Evolutionary conservation across 2,329 filamentous ascomycete species (phyloP).

Genomic region (Apiospora sp.): DNA sequence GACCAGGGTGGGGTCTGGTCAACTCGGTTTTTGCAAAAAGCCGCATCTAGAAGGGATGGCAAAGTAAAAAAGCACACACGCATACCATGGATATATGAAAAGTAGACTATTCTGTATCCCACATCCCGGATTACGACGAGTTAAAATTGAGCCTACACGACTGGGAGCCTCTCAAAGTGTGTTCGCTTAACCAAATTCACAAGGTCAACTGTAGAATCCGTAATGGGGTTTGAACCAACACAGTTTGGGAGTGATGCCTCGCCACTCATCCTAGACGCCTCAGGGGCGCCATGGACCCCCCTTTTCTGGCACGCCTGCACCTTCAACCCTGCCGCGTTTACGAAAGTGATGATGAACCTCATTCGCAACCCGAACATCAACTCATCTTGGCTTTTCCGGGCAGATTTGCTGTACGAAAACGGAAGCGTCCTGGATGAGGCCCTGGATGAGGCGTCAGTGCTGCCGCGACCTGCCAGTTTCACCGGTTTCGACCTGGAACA

Average conservation of each 20-base stretch:
- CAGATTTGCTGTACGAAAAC: conserved; percentile 73
- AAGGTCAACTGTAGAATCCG: not conserved
- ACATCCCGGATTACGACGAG: not conserved
- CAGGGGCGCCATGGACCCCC: conserved; percentile 57
- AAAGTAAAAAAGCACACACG: not conserved
- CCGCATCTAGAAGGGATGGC: conserved; percentile 15
- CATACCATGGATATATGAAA: not conserved
- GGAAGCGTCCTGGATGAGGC: conserved; percentile 43
- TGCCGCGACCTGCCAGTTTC: conserved; percentile 54
- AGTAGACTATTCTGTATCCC: not conserved
- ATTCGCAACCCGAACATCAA: conserved; percentile 83
- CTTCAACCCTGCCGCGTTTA: conserved; percentile 71
- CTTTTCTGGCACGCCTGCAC: conserved; percentile 64
- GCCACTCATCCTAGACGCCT: conserved; percentile 46
- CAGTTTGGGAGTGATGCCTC: conserved; percentile 43
- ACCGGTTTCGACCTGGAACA: conserved; percentile 58
- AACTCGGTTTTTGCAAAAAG: conserved; percentile 15
- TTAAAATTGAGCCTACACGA: not conserved
- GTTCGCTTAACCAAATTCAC: not conserved
- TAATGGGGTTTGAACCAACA: conserved; percentile 47
- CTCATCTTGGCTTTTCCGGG: conserved; percentile 78
- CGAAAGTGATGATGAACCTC: conserved; percentile 74
- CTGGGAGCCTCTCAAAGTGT: not conserved
- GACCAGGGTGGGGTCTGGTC: conserved; percentile 14
- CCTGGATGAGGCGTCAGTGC: conserved; percentile 35